Evolutionary conservation across 2,329 filamentous ascomycete genomes (phyloP).

Genomic region (Botrytis deweyae): DNA sequence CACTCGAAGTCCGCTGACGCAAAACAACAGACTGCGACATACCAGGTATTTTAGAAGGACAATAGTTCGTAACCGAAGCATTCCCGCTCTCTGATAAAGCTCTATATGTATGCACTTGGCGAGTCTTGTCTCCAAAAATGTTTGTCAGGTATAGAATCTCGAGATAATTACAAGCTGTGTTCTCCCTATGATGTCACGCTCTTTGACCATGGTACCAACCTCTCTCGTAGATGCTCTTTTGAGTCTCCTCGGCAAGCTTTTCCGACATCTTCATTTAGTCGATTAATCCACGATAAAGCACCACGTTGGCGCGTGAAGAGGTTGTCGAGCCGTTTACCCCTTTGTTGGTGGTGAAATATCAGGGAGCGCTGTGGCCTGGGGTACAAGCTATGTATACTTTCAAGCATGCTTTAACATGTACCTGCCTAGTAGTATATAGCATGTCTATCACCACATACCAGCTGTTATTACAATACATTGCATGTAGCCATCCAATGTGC

Average conservation of each 20-base stretch:
- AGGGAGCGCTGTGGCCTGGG: fast-evolving
- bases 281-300: not conserved
- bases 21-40: not conserved
- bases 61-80: not conserved
- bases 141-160: not conserved
- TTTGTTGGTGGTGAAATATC: not conserved
- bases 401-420: not conserved
- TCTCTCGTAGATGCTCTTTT: not conserved
- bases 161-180: not conserved
- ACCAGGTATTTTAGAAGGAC: not conserved
- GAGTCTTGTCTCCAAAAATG: not conserved
- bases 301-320: not conserved
- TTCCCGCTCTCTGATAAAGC: too few relatives aligned
- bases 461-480: fast-evolving
- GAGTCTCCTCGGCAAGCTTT: not conserved
- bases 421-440: too few relatives aligned
- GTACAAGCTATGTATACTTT: too few relatives aligned
- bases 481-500: not conserved
- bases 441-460: not conserved
- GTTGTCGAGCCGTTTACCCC: not conserved
- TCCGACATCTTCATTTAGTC: not conserved
- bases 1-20: not conserved
- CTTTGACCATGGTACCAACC: not conserved
- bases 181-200: not conserved
- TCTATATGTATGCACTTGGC: too few relatives aligned